Conservation (phyloP, 805 yeast species). For the Candida suzukii region DNA sequence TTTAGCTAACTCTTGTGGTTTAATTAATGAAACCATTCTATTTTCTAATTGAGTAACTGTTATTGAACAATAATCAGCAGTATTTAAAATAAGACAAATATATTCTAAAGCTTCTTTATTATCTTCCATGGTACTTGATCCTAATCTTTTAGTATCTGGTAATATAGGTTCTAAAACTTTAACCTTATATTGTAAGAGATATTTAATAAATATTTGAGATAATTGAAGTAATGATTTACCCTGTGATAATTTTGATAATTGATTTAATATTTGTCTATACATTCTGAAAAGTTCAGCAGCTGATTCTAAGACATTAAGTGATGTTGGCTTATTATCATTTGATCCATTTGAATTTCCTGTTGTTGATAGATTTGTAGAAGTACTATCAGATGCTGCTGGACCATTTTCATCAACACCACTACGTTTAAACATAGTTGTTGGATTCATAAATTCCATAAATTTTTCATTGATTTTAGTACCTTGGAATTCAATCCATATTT, state of each 20-base stretch:
- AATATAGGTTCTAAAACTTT: constrained; percentile 43
- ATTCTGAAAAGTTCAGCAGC: constrained; percentile 81
- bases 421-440: constrained; percentile 42
- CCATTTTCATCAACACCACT: constrained; percentile 19
- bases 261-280: constrained; percentile 67
- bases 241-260: constrained; percentile 53
- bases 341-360: too few relatives aligned
- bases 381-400: neutral
- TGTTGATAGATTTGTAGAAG: constrained; percentile 22
- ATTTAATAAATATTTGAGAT: constrained; percentile 53
- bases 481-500: constrained; percentile 83
- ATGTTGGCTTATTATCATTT: too few relatives aligned
- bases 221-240: constrained; percentile 45
- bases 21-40: constrained; percentile 35
- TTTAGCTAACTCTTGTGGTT: constrained; percentile 26
- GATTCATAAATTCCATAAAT: constrained; percentile 56
- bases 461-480: constrained; percentile 55
- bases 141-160: constrained; percentile 28
- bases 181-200: constrained; percentile 52
- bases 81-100: constrained; percentile 68
- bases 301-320: constrained; percentile 70
- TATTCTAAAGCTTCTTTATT: constrained; percentile 58
- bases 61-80: constrained; percentile 81
- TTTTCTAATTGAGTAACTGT: constrained; percentile 76
- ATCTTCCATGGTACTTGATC: constrained; percentile 24